A percentile compares a stretch with the other conserved stretches of the same genome.
These are phyloP conservation scores for Myxozyma vanderwaltii DNA, from an alignment of 805 yeast genomes.

Conservation along the genomic window DNA sequence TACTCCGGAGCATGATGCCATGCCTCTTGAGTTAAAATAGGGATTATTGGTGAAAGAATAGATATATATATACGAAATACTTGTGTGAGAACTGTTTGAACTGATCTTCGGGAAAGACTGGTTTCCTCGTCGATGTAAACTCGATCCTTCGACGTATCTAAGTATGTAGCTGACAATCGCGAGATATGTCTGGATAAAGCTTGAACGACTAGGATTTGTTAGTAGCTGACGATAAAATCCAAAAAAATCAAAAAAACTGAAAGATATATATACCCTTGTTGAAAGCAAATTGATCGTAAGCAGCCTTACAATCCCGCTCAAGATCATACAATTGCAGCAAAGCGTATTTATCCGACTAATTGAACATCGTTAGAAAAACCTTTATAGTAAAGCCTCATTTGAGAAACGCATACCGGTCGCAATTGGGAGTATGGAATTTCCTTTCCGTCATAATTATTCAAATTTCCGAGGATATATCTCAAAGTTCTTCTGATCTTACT, in stretches of 20 bases:
- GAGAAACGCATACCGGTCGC: constrained; percentile 29
- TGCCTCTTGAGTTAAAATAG: constrained; percentile 82
- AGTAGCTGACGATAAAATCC: not conserved
- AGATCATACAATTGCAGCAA: constrained; percentile 58
- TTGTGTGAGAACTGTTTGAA: constrained; percentile 66
- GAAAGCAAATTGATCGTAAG: constrained; percentile 64
- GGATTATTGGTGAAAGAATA: constrained; percentile 76
- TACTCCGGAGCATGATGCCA: constrained; percentile 62
- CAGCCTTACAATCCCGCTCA: constrained; percentile 46
- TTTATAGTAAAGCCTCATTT: not conserved
- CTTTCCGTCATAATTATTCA: constrained; percentile 47
- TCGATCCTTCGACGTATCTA: constrained; percentile 82
- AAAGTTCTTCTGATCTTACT: constrained; percentile 83
- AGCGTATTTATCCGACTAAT: constrained; percentile 59
- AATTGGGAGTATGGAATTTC: constrained; percentile 42
- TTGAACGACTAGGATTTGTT: constrained; percentile 52
- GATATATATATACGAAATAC: constrained; percentile 65
- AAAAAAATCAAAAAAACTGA: not conserved
- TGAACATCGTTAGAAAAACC: not conserved
- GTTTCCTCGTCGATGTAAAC: constrained; percentile 66
- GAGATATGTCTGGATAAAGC: constrained; percentile 68
- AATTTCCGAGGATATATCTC: constrained; percentile 77
- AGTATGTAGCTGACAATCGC: constrained; percentile 78
- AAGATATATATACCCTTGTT: constrained; percentile 49
- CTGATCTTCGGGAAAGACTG: constrained; percentile 56